phyloP scores from a whole-genome alignment of 139 green algal genomes.

The Coelastrella sp. region DNA sequence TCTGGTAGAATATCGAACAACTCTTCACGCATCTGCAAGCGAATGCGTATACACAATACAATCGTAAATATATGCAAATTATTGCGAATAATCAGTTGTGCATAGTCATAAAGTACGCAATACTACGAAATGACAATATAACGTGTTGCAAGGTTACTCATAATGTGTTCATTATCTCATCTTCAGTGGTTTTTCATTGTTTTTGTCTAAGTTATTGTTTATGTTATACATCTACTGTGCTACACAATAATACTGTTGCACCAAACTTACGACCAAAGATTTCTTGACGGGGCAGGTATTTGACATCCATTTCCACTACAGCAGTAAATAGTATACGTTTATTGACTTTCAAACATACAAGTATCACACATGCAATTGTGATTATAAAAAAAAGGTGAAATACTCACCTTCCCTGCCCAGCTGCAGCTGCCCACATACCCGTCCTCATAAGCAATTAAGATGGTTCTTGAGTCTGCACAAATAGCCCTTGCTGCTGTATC shows the following conservation, averaged over 20 bases:
- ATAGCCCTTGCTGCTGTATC: constrained; percentile 37
- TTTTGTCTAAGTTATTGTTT: too few relatives aligned
- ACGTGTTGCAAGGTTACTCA: background rate
- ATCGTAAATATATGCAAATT: too few relatives aligned
- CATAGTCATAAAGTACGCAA: too few relatives aligned
- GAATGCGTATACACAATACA: background rate
- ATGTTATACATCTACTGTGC: background rate
- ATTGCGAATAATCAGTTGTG: too few relatives aligned
- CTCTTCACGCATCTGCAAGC: constrained; percentile 33
- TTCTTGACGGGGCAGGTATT: too few relatives aligned
- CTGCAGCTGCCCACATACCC: constrained; percentile 67
- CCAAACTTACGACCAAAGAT: too few relatives aligned
- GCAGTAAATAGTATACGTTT: too few relatives aligned
- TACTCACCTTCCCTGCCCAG: constrained; percentile 77
- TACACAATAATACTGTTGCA: background rate
- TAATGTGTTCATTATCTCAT: too few relatives aligned
- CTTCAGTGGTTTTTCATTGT: too few relatives aligned
- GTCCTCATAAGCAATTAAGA: constrained; percentile 73
- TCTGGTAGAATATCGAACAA: background rate
- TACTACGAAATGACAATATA: background rate
- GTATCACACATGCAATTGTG: background rate
- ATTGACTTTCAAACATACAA: too few relatives aligned
- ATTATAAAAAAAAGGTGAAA: too few relatives aligned
- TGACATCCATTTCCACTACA: too few relatives aligned
- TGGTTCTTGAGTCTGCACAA: constrained; percentile 56